phyloP scores from a whole-genome alignment of 768 basidiomycete species.

The Serpula lacrymans region DNA sequence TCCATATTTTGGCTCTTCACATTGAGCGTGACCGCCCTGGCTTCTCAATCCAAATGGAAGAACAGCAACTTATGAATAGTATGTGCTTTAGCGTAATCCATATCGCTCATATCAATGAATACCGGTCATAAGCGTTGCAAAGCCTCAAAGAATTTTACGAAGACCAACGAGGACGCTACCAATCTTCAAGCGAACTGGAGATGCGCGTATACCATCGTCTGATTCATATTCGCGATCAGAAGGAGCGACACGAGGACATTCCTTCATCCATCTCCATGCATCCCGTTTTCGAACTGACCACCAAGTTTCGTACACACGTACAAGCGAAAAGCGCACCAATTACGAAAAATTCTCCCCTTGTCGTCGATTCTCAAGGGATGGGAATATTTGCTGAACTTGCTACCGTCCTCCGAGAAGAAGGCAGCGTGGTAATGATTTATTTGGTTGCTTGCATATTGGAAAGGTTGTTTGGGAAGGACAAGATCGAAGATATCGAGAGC shows the following conservation, averaged over 20 bases:
- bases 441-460: slow-evolving; percentile 88
- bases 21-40: slow-evolving; percentile 49
- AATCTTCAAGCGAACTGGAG: slow-evolving; percentile 85
- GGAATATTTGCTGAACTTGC: slow-evolving; percentile 61
- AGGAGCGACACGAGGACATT: slow-evolving; percentile 70
- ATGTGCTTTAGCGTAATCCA: slow-evolving; percentile 25
- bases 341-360: slow-evolving; percentile 57
- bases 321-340: slow-evolving; percentile 78
- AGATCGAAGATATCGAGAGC: slow-evolving; percentile 71
- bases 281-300: slow-evolving; percentile 80
- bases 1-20: slow-evolving; percentile 85
- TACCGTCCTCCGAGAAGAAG: slow-evolving; percentile 58
- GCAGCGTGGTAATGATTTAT: slow-evolving; percentile 71
- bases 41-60: slow-evolving; percentile 70
- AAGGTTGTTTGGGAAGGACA: slow-evolving; percentile 77
- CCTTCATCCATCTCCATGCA: slow-evolving; percentile 63
- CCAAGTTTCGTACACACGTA: slow-evolving; percentile 74
- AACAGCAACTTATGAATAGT: slow-evolving; percentile 93
- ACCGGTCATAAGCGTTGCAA: slow-evolving; percentile 64
- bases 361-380: slow-evolving; percentile 68
- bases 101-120: slow-evolving; percentile 1
- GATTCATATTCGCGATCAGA: slow-evolving; percentile 84
- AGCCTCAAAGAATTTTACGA: slow-evolving; percentile 92
- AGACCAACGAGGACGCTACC: slow-evolving; percentile 65
- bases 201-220: slow-evolving; percentile 95